Evolutionary conservation across 108 stramenopile species (phyloP), one percentile per base, ranked within the genome.

Genomic region (Discostella pseudostelligera): DNA sequence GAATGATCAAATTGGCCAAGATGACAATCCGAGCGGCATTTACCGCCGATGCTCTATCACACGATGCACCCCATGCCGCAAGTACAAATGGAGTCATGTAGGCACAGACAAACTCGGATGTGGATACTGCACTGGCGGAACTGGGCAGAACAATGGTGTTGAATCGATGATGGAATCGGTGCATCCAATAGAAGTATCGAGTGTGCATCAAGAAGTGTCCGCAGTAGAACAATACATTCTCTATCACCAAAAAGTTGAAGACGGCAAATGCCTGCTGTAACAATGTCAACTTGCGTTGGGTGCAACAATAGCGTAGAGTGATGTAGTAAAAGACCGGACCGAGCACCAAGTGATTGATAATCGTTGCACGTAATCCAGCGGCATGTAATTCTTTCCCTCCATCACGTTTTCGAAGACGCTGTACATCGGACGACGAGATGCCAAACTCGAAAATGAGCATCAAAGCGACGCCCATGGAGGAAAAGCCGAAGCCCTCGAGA

Each of bases 71-170:
- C 24, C 55, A 60, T 14, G 79, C 58, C 4, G 64, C 76, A 20
- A 82, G 16, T 0, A 64, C 32, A 62, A 86, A 82, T 29, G 85
- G 85, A 20, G 70, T 40, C 66, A 86, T 76, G 74, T 86, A 86
- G 0, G 83, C 82, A 14, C 79, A 17, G 19, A 71, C 8, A 47
- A 74, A 82, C 57, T 82, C 81, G 7, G 67, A 61, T 14, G 62
- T 21, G 3, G 66, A 70, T 29, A 83, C 82, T 16, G 82, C 82
- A 45, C 76, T 80, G 11, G 82, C 82, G 12, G 82, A 60, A 22
- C 72, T 74, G 8, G 82, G 82, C 20, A 71, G 57, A 11, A 72
- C 65, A 42, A 72, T 55, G 14, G 63, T 48, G 25, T 83, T 80
- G 66, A 80, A 83, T 20, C 62, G 70, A 57, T 83, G 82, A 53